These are phyloP conservation scores for Cymodocea nodosa DNA, from an alignment of 116 monocot species.

Conservation along the genomic window DNA sequence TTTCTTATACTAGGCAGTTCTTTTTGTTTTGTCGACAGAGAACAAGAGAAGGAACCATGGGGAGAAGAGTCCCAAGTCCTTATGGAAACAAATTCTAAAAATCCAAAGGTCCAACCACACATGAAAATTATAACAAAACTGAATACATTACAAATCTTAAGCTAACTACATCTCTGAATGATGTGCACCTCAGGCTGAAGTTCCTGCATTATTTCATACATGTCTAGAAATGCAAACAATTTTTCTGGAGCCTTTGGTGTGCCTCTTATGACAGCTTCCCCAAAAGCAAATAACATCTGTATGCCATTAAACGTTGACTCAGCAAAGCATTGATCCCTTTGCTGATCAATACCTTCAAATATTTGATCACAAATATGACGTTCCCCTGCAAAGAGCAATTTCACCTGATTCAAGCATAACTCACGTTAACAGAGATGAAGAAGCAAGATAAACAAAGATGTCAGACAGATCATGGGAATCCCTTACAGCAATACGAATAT, in stretches of 20 bases:
- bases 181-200: conserved; percentile 53
- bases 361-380: conserved; percentile 77
- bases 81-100: background rate
- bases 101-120: background rate
- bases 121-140: background rate
- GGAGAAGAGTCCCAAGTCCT: background rate
- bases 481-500: conserved; percentile 84
- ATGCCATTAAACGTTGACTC: conserved; percentile 54
- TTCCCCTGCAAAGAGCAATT: conserved; percentile 86
- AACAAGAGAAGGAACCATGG: too few relatives aligned
- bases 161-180: background rate
- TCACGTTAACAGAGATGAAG: background rate
- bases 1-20: too few relatives aligned
- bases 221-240: conserved; percentile 78
- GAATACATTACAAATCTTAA: background rate
- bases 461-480: background rate
- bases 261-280: conserved; percentile 71
- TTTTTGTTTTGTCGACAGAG: too few relatives aligned
- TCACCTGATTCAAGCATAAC: conserved; percentile 54
- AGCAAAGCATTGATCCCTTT: conserved; percentile 62
- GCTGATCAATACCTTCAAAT: conserved; percentile 41
- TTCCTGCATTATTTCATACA: conserved; percentile 83
- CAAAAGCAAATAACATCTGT: conserved; percentile 56
- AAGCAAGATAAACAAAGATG: background rate
- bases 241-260: conserved; percentile 76